A percentile compares a stretch with the other conserved stretches of the same genome.
Conservation (phyloP, 176 grass and related monocot species). For the Metroxylon sagu region DNA sequence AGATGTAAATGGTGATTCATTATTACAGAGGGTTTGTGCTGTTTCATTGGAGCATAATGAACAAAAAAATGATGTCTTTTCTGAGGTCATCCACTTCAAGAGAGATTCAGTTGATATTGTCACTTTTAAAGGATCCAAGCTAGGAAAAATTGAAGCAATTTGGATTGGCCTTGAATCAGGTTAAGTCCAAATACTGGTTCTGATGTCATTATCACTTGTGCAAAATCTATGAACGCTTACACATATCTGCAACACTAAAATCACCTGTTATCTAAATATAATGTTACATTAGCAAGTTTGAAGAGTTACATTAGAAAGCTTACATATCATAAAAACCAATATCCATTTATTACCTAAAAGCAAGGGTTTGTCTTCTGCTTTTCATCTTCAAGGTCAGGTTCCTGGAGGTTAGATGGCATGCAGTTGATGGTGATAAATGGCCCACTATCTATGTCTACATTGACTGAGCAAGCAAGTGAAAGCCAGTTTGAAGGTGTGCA, state of each 20-base stretch:
- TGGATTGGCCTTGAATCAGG: constrained; percentile 98
- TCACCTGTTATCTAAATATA: too few species aligned
- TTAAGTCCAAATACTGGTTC: constrained; percentile 18
- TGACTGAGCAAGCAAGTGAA: constrained; percentile 22
- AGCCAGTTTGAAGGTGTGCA: constrained; percentile 36
- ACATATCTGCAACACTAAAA: too few species aligned
- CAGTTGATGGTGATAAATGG: constrained; percentile 62
- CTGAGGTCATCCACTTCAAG: constrained; percentile 42
- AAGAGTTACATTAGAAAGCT: too few species aligned
- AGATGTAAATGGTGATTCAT: constrained; percentile 42
- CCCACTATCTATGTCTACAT: constrained; percentile 15
- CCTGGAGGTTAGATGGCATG: constrained; percentile 76
- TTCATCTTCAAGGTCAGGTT: constrained; percentile 62
- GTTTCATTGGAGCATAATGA: constrained; percentile 31
- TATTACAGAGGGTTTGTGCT: constrained; percentile 59
- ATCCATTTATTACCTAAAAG: too few species aligned
- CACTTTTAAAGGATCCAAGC: constrained; percentile 53
- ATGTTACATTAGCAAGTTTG: too few species aligned
- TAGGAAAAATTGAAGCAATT: constrained; percentile 58
- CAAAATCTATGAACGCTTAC: too few species aligned
- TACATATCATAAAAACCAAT: too few species aligned
- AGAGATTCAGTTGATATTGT: constrained; percentile 55
- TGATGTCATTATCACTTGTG: too few species aligned
- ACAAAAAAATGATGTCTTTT: constrained; percentile 15
- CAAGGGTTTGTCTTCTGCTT: neutral